phyloP scores from a whole-genome alignment of 805 yeast genomes.

The Zygotorulaspora sp. region DNA sequence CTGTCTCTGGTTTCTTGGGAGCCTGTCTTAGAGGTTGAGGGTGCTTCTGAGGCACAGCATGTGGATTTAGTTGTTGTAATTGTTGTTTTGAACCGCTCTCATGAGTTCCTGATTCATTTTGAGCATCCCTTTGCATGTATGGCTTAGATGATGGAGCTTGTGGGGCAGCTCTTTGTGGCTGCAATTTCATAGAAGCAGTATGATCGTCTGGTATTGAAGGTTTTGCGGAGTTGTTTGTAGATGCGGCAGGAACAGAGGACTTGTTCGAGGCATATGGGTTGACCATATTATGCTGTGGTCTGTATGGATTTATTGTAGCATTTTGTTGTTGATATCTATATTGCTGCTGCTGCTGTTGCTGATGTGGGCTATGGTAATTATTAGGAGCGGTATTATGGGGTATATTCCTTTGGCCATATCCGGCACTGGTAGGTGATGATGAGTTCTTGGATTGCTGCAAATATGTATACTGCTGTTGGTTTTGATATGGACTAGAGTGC shows the following conservation, averaged over 20 bases:
- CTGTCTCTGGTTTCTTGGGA: conserved; percentile 29
- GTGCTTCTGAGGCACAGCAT: conserved; percentile 1
- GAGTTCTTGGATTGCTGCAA: conserved; percentile 7
- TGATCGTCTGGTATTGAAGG: conserved; percentile 7
- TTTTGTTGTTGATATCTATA: conserved; percentile 5
- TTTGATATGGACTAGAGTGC: conserved; percentile 8
- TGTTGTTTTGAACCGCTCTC: conserved; percentile 12
- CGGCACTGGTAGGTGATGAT: conserved; percentile 8
- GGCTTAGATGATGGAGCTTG: conserved; percentile 18
- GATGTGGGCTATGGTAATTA: conserved; percentile 17
- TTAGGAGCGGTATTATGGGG: conserved; percentile 12
- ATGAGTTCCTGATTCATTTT: neutral
- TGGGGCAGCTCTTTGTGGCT: conserved; percentile 28
- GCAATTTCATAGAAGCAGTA: conserved; percentile 18
- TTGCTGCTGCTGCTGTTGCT: conserved; percentile 10
- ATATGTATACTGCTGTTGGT: conserved; percentile 10
- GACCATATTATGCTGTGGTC: conserved; percentile 24
- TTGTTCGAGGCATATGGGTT: conserved; percentile 24
- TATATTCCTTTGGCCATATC: conserved; percentile 4
- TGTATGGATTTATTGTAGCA: conserved; percentile 13
- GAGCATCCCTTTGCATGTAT: conserved; percentile 4
- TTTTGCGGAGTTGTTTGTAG: conserved; percentile 7
- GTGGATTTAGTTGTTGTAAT: conserved; percentile 28
- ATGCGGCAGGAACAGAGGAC: conserved; percentile 4
- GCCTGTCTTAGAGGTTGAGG: conserved; percentile 28